A percentile compares a stretch with the other conserved stretches of the same genome.
Evolutionary conservation across 1,284 basidiomycete species (phyloP).

Genomic region (Athelia sp.): DNA sequence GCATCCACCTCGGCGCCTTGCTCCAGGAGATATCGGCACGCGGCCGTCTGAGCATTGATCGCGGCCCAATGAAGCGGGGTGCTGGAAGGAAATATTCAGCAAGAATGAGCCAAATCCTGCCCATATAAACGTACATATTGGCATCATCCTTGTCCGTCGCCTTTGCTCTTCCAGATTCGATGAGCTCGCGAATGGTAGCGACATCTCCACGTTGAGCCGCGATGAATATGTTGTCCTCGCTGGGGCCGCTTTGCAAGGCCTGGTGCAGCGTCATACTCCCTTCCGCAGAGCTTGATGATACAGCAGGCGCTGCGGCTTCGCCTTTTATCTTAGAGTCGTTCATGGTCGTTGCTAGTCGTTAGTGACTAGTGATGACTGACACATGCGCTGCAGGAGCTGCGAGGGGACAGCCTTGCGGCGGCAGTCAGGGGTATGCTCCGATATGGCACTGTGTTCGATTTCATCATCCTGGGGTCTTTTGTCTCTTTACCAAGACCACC

Average conservation of each 20-base stretch:
- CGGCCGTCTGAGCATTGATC: conserved; percentile 83
- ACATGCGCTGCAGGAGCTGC: no score
- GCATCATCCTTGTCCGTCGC: conserved; percentile 84
- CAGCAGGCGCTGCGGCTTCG: conserved; percentile 31
- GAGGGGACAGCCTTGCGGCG: no score
- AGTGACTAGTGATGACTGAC: no score
- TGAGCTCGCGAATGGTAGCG: conserved; percentile 57
- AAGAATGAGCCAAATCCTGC: not conserved
- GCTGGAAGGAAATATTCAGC: not conserved
- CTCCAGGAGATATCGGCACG: conserved; percentile 80
- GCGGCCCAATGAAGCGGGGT: conserved; percentile 97
- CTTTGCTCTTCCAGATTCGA: conserved; percentile 69
- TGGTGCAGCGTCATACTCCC: conserved; percentile 34
- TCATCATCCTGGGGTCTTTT: no score
- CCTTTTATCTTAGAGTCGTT: conserved; percentile 29
- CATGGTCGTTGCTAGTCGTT: conserved; percentile 15
- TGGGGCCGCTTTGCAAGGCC: conserved; percentile 18
- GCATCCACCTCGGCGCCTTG: conserved; percentile 96
- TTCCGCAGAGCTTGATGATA: conserved; percentile 30
- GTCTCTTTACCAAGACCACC: no score
- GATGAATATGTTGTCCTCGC: conserved; percentile 65
- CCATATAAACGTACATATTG: conserved; percentile 55
- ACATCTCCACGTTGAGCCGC: conserved; percentile 89
- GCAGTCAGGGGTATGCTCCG: no score
- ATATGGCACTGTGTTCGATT: no score